Conservation (phyloP, 371 early-diverging fungal genomes). For the Mucor irregularis region DNA sequence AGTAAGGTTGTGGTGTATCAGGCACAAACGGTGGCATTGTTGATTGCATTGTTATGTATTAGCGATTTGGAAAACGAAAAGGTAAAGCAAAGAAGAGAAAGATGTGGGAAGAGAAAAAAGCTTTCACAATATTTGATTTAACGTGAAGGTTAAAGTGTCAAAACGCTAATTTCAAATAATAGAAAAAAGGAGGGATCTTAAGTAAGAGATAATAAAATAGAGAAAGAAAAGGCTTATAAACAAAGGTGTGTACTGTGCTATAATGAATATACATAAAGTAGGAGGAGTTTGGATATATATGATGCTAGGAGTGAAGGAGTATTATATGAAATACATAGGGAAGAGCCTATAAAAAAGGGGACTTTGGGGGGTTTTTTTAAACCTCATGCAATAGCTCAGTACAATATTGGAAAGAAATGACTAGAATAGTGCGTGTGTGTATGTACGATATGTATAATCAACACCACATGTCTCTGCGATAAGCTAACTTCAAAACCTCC, state of each 20-base stretch:
- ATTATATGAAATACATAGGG: background rate
- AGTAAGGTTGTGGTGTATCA: constrained; percentile 21
- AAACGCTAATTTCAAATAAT: background rate
- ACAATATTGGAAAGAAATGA: too few relatives aligned
- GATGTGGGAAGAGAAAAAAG: background rate
- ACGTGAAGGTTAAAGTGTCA: background rate
- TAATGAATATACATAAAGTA: constrained; percentile 1
- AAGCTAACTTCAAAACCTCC: too few relatives aligned
- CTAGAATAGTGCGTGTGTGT: too few relatives aligned
- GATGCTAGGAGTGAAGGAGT: constrained; percentile 1
- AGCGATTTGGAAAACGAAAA: background rate
- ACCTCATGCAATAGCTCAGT: too few relatives aligned
- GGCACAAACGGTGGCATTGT: constrained; percentile 4
- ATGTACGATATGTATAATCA: too few relatives aligned
- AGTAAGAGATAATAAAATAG: too few relatives aligned
- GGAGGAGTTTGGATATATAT: background rate
- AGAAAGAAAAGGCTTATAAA: background rate
- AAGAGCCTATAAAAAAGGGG: background rate
- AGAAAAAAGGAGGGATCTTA: background rate
- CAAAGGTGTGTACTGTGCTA: too few relatives aligned
- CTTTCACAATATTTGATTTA: too few relatives aligned
- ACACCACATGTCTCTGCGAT: too few relatives aligned
- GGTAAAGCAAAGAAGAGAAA: background rate
- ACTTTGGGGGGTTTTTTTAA: background rate
- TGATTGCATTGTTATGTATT: constrained; percentile 8